Conservation (phyloP, 352 stramenopile species). For the Thraustochytrium sp. region DNA sequence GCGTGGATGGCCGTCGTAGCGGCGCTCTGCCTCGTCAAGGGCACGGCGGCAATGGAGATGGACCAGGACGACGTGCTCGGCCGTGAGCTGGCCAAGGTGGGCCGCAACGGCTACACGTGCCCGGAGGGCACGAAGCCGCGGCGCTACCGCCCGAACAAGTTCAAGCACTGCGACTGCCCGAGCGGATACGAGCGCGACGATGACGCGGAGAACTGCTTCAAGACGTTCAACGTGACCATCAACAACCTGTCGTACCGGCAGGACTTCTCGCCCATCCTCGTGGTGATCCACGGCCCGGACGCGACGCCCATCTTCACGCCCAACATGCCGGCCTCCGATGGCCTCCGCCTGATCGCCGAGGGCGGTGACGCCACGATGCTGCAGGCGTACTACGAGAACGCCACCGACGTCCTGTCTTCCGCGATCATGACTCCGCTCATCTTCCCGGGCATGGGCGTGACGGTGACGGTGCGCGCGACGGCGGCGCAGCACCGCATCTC, state of each 20-base stretch:
- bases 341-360: constrained; percentile 43
- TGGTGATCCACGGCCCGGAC: constrained; percentile 46
- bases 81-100: too few species aligned
- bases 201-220: neutral
- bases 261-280: constrained; percentile 47
- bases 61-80: too few species aligned
- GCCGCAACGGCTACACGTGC: neutral
- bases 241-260: constrained; percentile 47
- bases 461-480: constrained; percentile 33
- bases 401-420: neutral
- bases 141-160: neutral
- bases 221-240: neutral
- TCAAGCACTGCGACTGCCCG: neutral
- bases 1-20: too few species aligned
- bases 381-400: neutral
- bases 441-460: neutral
- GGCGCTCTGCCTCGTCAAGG: too few species aligned
- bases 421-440: too few species aligned
- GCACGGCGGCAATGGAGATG: too few species aligned
- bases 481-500: constrained; percentile 44
- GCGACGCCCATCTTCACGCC: constrained; percentile 39
- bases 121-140: neutral
- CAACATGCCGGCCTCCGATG: neutral
- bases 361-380: constrained; percentile 21
- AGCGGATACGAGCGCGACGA: neutral